Evolutionary conservation across 192 early-diverging fungal species (phyloP).

Genomic region (Gaertneriomyces semiglobifer): DNA sequence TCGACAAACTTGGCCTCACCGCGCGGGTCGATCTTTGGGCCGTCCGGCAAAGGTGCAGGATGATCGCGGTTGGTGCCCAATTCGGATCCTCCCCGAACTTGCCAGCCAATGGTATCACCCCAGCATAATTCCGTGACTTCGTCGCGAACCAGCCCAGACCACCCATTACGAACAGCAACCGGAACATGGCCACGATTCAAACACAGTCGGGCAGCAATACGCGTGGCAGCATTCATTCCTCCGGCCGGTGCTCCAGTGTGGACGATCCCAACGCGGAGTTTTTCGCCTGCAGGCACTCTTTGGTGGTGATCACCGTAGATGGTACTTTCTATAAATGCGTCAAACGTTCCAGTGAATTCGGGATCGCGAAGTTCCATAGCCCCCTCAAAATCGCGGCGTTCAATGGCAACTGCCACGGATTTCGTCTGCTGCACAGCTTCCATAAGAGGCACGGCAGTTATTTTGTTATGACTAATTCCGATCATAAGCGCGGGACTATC

Average conservation of each 20-base stretch:
- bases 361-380: slow-evolving; percentile 88
- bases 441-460: slow-evolving; percentile 82
- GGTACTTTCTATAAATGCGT: slow-evolving; percentile 48
- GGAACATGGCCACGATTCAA: slow-evolving; percentile 84
- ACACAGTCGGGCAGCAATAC: slow-evolving; percentile 77
- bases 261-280: slow-evolving; percentile 83
- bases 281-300: slow-evolving; percentile 21
- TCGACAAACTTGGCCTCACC: slow-evolving; percentile 53
- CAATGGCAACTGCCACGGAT: slow-evolving; percentile 79
- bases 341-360: slow-evolving; percentile 62
- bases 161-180: slow-evolving; percentile 89
- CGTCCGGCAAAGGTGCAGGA: slow-evolving; percentile 59
- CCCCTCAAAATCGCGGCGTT: slow-evolving; percentile 74
- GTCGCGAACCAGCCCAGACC: slow-evolving; percentile 80
- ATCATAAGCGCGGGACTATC: slow-evolving; percentile 91
- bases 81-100: slow-evolving; percentile 84
- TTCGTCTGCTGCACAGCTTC: slow-evolving; percentile 89
- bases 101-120: slow-evolving; percentile 87
- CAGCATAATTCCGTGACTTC: slow-evolving; percentile 75
- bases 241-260: slow-evolving; percentile 95
- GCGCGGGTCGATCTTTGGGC: slow-evolving; percentile 31
- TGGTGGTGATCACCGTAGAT: slow-evolving; percentile 5
- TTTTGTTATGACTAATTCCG: slow-evolving; percentile 85
- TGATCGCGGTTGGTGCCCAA: slow-evolving; percentile 93
- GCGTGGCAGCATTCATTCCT: slow-evolving; percentile 96